Evolutionary conservation across 139 green algal genomes (phyloP).

Genomic region (Coelastrella sp.): DNA sequence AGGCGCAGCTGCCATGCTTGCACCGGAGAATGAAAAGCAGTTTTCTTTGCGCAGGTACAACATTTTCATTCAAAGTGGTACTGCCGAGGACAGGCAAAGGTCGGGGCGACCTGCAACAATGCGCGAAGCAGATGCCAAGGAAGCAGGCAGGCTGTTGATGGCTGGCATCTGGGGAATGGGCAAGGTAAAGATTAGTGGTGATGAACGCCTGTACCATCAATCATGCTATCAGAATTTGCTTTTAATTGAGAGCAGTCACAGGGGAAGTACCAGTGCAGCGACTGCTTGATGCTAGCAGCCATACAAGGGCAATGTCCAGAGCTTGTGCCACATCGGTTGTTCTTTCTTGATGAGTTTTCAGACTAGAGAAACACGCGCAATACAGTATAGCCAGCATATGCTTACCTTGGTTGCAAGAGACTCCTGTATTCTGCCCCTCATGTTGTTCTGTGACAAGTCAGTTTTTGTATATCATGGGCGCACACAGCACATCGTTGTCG

Average conservation of each 20-base stretch:
- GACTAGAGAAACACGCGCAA: not conserved
- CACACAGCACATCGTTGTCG: not conserved
- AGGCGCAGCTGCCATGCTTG: not conserved
- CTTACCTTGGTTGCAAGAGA: not conserved
- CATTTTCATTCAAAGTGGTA: not conserved
- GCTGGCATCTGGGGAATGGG: not conserved
- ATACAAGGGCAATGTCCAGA: not conserved
- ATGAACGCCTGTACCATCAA: not conserved
- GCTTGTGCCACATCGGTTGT: not conserved
- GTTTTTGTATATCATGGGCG: not conserved
- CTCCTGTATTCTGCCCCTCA: not conserved
- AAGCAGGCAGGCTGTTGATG: not conserved
- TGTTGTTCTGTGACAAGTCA: conserved; percentile 18
- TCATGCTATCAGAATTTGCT: not conserved
- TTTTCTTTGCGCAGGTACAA: not conserved
- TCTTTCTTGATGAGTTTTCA: not conserved
- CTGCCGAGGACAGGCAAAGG: not conserved
- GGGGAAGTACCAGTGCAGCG: not conserved
- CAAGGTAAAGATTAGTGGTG: not conserved
- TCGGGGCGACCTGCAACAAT: not conserved
- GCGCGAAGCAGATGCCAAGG: not conserved
- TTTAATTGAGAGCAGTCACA: not conserved
- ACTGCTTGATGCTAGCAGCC: not conserved
- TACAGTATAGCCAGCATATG: not conserved
- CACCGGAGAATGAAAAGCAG: not conserved